Evolutionary conservation across 768 basidiomycete species (phyloP).

Genomic region (Agaricus sinodeliciosus): DNA sequence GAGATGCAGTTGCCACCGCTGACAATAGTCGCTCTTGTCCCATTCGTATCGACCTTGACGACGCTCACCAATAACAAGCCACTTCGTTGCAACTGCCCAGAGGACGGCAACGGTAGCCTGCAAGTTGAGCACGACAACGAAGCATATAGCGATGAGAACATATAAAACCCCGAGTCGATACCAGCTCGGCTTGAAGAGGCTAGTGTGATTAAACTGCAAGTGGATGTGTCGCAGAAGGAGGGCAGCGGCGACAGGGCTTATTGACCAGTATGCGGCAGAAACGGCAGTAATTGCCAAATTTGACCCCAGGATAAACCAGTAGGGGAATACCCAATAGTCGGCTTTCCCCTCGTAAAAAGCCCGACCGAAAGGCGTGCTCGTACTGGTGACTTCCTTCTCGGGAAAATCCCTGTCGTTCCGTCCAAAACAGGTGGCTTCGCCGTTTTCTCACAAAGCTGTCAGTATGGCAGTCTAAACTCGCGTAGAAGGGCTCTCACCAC

Average conservation of each 20-base stretch:
- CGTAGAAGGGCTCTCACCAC: conserved; percentile 21
- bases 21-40: conserved; percentile 43
- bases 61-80: conserved; percentile 35
- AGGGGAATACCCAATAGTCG: conserved; percentile 34
- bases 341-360: conserved; percentile 36
- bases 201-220: conserved; percentile 21
- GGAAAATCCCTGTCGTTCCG: conserved; percentile 16
- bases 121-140: conserved; percentile 29
- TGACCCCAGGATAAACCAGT: conserved; percentile 26
- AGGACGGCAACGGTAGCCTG: conserved; percentile 30
- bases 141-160: conserved; percentile 30
- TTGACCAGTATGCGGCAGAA: conserved; percentile 36
- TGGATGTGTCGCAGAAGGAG: conserved; percentile 29
- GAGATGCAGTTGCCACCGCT: conserved; percentile 44
- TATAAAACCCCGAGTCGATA: conserved; percentile 34
- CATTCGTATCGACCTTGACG: conserved; percentile 33
- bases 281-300: conserved; percentile 30
- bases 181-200: conserved; percentile 30
- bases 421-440: conserved; percentile 32
- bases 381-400: conserved; percentile 24
- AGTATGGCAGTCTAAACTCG: not conserved
- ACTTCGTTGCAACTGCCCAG: conserved; percentile 38
- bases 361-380: conserved; percentile 35
- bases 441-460: conserved; percentile 21
- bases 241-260: conserved; percentile 30